Evolutionary conservation across 129 eudicot genomes (phyloP), one percentile per base, ranked within the genome.

Genomic region (Tagetes erecta): DNA sequence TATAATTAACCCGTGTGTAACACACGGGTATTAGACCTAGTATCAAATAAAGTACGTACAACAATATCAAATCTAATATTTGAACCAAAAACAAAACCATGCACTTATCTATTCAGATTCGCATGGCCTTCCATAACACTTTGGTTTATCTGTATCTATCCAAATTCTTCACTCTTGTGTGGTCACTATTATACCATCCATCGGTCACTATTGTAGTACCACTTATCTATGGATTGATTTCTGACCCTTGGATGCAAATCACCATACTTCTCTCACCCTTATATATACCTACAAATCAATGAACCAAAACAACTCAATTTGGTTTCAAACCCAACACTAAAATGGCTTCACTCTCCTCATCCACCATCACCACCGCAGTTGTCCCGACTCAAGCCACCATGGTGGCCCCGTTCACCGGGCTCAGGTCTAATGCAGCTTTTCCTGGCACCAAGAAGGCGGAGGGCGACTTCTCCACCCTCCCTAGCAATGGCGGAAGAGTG

Each of bases 361-460:
- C 80, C 20, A 59, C 86, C 45, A 71, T 72, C 37, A 51, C 85
- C 67, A 20, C 83, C 5, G 72, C 72, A 11, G 68, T 76, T 59
- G 60, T 64, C 75, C 82, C 83, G 3, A 76, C 80, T 57, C 81
- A 82, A 72, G 80, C 87, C 49, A 73, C 67, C 44, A 34, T 60
- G 67, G 67, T 60, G 67, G 67, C 67, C 34, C 44, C 67, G 3
- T 60, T 60, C 85, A 69, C 82, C 67, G 87, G 87, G 10, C 80
- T 80, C 40, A 86, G 84, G 80, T 75, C 84, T 2, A 20, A 9
- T 64, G n/a, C 82, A 6, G 39, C 84, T 36, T 83, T 83, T 59
- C 84, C 86, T 8, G 8, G 52, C 58, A 82, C 78, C 76, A 67
- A 46, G 47, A 83, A 78, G 83, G 50, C 67, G 14, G 31, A 37